A percentile compares a stretch with the other conserved stretches of the same genome.
These are phyloP conservation scores for Aspergillus hancockii DNA, from an alignment of 495 filamentous ascomycete species.

Conservation along the genomic window DNA sequence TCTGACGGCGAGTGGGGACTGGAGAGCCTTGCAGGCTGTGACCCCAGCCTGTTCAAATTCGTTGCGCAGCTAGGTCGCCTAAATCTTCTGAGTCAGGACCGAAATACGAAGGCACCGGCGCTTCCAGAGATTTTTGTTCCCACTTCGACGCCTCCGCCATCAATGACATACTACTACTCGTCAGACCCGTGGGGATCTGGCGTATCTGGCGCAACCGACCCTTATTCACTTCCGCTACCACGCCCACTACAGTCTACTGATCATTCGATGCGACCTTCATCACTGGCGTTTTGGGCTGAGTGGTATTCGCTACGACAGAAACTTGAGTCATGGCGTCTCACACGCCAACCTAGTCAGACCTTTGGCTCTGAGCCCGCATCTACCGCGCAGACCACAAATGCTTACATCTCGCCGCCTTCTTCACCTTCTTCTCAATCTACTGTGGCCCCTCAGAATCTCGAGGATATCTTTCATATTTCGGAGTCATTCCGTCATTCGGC, in stretches of 20 bases:
- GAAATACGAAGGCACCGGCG: constrained; percentile 42
- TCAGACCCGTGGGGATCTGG: constrained; percentile 13
- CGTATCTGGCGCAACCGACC: constrained; percentile 12
- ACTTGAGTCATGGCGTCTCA: constrained; percentile 81
- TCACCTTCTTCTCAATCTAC: constrained; percentile 28
- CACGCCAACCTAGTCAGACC: constrained; percentile 37
- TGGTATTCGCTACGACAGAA: constrained; percentile 77
- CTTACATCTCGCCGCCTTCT: constrained; percentile 34
- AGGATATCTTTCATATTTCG: constrained; percentile 67
- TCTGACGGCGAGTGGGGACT: constrained; percentile 73
- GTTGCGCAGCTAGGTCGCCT: constrained; percentile 78
- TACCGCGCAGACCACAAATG: constrained; percentile 19
- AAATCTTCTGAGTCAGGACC: constrained; percentile 84
- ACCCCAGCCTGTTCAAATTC: constrained; percentile 75
- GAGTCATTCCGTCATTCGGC: constrained; percentile 90
- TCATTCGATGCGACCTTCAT: constrained; percentile 25
- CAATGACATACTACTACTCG: constrained; percentile 35
- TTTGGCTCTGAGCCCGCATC: constrained; percentile 25
- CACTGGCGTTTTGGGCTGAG: constrained; percentile 74
- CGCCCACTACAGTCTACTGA: constrained; percentile 31
- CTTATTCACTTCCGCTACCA: constrained; percentile 31
- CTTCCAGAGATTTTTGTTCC: constrained; percentile 32
- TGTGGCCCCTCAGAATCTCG: constrained; percentile 39
- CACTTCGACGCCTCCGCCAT: constrained; percentile 41
- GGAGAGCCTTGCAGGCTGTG: constrained; percentile 87